Conservation (phyloP, 2,329 filamentous ascomycete species). For the Penicillium sp. region DNA sequence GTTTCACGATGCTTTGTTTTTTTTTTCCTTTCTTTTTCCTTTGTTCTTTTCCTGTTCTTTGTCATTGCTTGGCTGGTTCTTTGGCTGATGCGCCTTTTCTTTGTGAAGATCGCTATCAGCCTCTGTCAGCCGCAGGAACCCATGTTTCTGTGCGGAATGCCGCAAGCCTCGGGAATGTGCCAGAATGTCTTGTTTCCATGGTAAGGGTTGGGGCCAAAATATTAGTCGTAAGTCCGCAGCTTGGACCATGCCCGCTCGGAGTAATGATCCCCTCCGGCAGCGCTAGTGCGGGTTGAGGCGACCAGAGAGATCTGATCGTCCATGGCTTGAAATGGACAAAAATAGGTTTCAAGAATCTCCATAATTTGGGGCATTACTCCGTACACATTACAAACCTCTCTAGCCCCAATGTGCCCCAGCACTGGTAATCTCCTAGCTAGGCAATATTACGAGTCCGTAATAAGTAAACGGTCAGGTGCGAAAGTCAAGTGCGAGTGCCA, state of each 20-base stretch:
- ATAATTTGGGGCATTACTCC: background rate
- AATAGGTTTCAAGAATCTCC: background rate
- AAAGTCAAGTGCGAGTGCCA: background rate
- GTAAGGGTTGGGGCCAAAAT: constrained; percentile 5
- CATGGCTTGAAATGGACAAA: background rate
- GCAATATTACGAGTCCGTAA: background rate
- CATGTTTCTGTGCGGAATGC: constrained; percentile 17
- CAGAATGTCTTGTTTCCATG: constrained; percentile 14
- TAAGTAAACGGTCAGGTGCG: background rate
- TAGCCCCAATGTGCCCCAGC: background rate
- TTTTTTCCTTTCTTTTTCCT: background rate
- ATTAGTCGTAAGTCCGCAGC: background rate
- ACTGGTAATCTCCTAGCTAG: background rate
- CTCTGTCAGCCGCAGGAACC: constrained; percentile 18
- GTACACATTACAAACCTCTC: background rate
- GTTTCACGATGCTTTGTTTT: background rate
- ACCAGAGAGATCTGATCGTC: constrained; percentile 24
- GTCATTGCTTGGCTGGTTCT: background rate
- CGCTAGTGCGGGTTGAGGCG: constrained; percentile 19
- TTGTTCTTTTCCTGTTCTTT: background rate
- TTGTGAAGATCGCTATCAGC: constrained; percentile 1
- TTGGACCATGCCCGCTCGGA: constrained; percentile 9
- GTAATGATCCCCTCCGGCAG: constrained; percentile 21
- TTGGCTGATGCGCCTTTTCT: background rate
- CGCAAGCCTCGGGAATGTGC: constrained; percentile 14